A percentile compares a stretch with the other conserved stretches of the same genome.
Evolutionary conservation across 2,329 filamentous ascomycete genomes (phyloP).

Genomic region (Colletotrichum viniferum): DNA sequence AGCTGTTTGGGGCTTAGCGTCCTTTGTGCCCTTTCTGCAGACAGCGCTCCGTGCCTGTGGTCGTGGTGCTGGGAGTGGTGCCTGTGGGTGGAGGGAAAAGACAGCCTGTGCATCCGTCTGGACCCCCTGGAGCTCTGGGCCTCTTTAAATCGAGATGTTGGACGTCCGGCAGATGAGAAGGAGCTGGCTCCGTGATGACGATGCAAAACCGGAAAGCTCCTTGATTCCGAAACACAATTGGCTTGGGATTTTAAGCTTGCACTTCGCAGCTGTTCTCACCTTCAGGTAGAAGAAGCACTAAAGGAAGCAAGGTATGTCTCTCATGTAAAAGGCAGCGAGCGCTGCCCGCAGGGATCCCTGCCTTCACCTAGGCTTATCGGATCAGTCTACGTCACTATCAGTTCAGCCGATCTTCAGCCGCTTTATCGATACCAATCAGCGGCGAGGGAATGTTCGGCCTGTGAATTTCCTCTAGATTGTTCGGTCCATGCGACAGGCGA

Average conservation of each 20-base stretch:
- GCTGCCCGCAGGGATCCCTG: background rate
- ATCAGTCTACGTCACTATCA: slow-evolving; percentile 13
- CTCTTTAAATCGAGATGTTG: background rate
- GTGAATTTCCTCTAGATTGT: background rate
- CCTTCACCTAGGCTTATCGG: background rate
- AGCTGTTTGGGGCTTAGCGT: slow-evolving; percentile 8
- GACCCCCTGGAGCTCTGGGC: background rate
- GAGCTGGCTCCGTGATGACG: background rate
- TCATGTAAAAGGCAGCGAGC: background rate
- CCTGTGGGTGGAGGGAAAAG: background rate
- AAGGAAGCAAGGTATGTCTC: background rate
- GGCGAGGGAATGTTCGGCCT: background rate
- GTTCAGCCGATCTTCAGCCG: slow-evolving; percentile 13
- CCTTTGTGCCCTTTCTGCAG: background rate
- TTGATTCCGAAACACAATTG: background rate
- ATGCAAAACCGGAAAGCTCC: background rate
- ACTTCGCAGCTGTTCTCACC: background rate
- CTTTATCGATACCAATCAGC: slow-evolving; percentile 11
- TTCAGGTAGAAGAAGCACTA: background rate
- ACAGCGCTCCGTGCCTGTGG: background rate
- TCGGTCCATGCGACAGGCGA: slow-evolving; percentile 10
- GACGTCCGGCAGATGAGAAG: background rate
- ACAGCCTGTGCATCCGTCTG: background rate
- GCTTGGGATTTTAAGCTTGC: background rate
- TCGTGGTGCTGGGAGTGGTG: background rate